A percentile compares a stretch with the other conserved stretches of the same genome.
Evolutionary conservation across 2,329 filamentous ascomycete species (phyloP).

Genomic region (Trichoderma koningii): DNA sequence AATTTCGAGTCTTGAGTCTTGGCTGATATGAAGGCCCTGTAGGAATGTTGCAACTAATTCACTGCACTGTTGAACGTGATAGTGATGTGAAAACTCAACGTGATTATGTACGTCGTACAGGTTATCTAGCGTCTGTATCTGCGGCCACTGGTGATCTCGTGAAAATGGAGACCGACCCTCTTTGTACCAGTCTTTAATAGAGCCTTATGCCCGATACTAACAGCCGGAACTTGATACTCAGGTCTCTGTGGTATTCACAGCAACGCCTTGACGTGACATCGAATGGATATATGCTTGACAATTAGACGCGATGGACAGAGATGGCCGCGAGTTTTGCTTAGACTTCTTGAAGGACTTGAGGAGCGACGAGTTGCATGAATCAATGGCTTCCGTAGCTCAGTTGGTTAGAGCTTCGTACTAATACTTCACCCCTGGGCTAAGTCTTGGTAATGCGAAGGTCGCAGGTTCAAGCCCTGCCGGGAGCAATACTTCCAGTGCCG

Average conservation of each 20-base stretch:
- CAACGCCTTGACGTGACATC: neutral
- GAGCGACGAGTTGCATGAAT: too few relatives aligned
- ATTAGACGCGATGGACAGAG: too few relatives aligned
- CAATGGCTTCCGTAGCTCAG: too few relatives aligned
- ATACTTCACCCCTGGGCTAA: too few relatives aligned
- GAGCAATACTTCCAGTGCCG: too few relatives aligned
- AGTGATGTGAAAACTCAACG: conserved; percentile 56
- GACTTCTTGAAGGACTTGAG: too few relatives aligned
- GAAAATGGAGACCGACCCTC: conserved; percentile 37
- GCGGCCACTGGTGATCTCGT: conserved; percentile 41
- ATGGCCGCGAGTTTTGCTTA: too few relatives aligned
- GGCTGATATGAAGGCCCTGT: conserved; percentile 50
- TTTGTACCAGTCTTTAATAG: conserved; percentile 44
- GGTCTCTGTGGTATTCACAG: neutral
- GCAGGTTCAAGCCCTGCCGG: too few relatives aligned
- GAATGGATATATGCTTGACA: neutral
- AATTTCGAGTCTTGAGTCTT: conserved; percentile 44
- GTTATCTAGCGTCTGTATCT: conserved; percentile 44
- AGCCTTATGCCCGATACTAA: neutral
- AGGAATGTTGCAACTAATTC: conserved; percentile 56
- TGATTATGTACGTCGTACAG: conserved; percentile 51
- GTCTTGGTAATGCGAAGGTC: too few relatives aligned
- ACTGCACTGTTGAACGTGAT: conserved; percentile 53
- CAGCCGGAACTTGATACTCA: neutral
- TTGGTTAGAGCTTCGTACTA: too few relatives aligned